Evolutionary conservation across 2,329 filamentous ascomycete species (phyloP), one percentile per base, ranked within the genome.

Genomic region (Verticillium tricorpus): DNA sequence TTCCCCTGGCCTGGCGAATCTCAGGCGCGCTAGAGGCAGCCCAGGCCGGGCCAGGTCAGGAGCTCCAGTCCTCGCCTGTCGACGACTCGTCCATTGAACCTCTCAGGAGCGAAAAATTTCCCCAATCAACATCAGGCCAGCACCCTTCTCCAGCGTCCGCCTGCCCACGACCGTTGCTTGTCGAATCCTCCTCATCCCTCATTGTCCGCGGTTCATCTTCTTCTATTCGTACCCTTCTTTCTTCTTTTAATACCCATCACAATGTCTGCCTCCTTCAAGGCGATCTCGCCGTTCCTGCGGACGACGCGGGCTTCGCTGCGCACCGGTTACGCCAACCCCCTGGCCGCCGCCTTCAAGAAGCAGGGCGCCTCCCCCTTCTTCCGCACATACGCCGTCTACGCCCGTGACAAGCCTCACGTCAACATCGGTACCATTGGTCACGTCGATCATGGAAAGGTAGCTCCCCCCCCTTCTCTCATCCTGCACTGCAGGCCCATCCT

Each of bases 361-460:
- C 85, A 88, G 77, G 86, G 85, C 73, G 82, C 83, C 68, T 82
- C 84, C 68, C 84, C 85, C 66, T 79, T 89, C 71, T 83, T 85
- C 74, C 82, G 87, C 69, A 82, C 82, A 73, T 89, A 89, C 70
- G 87, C 87, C 65, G 82, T 84, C 62, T 99, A 90, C 76, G 88
- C 96, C 85, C 89, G 95, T 75, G 88, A 84, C 75, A 99, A 99
- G 86, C 95, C 95, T 63, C 95, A 99, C 78, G 94, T 99, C 69
- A 99, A 99, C 82, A 95, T 99, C 74, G 95, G 95, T 91, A 99
- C 95, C 71, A 99, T 99, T 81, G 95, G 95, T 71, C 95, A 99
- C 84, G 95, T 99, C 80, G 95, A 99, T 87, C 94, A 99, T 82
- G 94, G 94, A 83, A 99, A 99, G 91, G 93, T 96, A 81, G 67